phyloP scores from a whole-genome alignment of 2,329 filamentous ascomycete species.

The Fusarium haematococcum region DNA sequence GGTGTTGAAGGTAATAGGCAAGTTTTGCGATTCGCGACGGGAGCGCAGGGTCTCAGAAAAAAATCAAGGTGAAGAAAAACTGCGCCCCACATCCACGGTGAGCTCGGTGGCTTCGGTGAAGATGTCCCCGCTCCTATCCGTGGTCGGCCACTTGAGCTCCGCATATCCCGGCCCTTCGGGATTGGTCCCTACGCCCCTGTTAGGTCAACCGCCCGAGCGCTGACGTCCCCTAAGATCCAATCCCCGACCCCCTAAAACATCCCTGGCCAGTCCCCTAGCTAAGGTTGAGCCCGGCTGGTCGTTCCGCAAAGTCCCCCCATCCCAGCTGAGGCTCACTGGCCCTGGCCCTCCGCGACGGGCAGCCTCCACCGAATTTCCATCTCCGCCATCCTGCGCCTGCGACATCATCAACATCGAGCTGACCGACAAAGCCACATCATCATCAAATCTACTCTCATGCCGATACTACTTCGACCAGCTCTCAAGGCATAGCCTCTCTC shows the following conservation, averaged over 20 bases:
- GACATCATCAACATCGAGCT: constrained; percentile 37
- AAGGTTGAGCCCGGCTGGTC: neutral
- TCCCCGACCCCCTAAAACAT: constrained; percentile 20
- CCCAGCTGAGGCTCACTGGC: constrained; percentile 33
- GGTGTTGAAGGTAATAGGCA: constrained; percentile 21
- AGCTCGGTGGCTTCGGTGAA: constrained; percentile 35
- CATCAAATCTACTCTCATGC: constrained; percentile 12
- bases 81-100: constrained; percentile 41
- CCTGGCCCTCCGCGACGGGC: constrained; percentile 37
- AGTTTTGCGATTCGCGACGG: constrained; percentile 28
- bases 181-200: constrained; percentile 21
- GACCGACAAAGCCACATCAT: constrained; percentile 17
- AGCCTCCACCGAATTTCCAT: constrained; percentile 44
- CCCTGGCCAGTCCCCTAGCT: constrained; percentile 8
- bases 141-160: constrained; percentile 7
- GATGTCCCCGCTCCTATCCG: constrained; percentile 11
- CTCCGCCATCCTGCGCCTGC: constrained; percentile 36
- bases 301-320: constrained; percentile 16
- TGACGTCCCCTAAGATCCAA: constrained; percentile 27
- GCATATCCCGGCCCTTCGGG: constrained; percentile 15
- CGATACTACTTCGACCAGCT: constrained; percentile 3
- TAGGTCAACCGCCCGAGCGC: constrained; percentile 16
- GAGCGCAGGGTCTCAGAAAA: constrained; percentile 34
- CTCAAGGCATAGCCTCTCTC: constrained; percentile 26
- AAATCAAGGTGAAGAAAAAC: constrained; percentile 47